These are phyloP conservation scores for Ramularia collo-cygni DNA, from an alignment of 2,329 filamentous ascomycete species.

Conservation along the genomic window DNA sequence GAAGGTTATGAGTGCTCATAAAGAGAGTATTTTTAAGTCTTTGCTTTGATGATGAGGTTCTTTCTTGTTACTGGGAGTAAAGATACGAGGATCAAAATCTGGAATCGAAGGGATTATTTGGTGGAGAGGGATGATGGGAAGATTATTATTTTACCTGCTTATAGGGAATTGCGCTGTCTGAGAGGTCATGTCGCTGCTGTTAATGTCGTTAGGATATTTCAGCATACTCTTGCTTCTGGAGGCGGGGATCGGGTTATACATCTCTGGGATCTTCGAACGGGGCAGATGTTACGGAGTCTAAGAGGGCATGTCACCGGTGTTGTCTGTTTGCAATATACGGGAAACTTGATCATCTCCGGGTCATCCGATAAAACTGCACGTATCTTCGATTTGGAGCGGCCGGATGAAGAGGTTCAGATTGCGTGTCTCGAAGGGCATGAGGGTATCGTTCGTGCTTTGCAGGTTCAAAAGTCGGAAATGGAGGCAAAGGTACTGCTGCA, in stretches of 20 bases:
- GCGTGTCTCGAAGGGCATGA: slow-evolving; percentile 7
- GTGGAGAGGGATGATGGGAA: not conserved
- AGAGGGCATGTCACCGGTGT: not conserved
- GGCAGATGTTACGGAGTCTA: slow-evolving; percentile 2
- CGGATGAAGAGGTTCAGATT: not conserved
- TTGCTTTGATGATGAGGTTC: slow-evolving; percentile 7
- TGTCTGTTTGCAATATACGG: slow-evolving; percentile 4
- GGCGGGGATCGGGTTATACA: slow-evolving; percentile 7
- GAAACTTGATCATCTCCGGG: slow-evolving; percentile 3
- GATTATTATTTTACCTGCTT: not conserved
- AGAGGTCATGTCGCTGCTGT: slow-evolving; percentile 9
- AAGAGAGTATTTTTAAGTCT: slow-evolving; percentile 7
- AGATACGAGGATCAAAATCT: slow-evolving; percentile 12
- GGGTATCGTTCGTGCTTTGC: slow-evolving; percentile 4
- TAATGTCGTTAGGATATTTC: slow-evolving; percentile 6
- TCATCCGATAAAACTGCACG: slow-evolving; percentile 4
- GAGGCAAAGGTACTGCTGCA: slow-evolving; percentile 42
- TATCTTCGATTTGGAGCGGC: slow-evolving; percentile 1
- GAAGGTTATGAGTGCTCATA: slow-evolving; percentile 4
- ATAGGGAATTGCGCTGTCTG: slow-evolving; percentile 3
- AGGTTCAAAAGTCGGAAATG: not conserved
- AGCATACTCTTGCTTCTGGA: slow-evolving; percentile 4
- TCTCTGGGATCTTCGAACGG: slow-evolving; percentile 7
- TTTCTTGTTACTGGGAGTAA: slow-evolving; percentile 11
- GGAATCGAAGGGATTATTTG: slow-evolving; percentile 4